These are phyloP conservation scores for Cymbopogon flexuosus DNA, from an alignment of 202 grass and related monocot genomes.

Conservation along the genomic window DNA sequence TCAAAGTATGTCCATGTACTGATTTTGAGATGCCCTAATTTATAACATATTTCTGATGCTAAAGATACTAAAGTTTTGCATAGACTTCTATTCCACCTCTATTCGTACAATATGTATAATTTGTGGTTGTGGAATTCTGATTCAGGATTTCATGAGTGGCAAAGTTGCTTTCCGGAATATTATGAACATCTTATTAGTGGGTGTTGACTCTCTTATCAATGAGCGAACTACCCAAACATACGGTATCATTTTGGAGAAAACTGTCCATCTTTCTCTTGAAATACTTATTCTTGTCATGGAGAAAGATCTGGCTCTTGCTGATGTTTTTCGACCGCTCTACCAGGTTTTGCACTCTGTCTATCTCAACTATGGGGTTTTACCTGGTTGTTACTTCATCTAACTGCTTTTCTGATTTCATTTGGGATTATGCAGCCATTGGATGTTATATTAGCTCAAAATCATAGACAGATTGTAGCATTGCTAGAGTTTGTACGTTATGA, in stretches of 20 bases:
- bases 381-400: constrained; percentile 14
- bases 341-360: constrained; percentile 55
- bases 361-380: neutral
- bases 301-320: constrained; percentile 77
- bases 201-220: constrained; percentile 66
- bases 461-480: constrained; percentile 66
- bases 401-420: neutral
- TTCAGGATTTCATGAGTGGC: constrained; percentile 92
- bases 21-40: neutral
- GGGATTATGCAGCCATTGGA: constrained; percentile 72
- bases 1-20: constrained; percentile 58
- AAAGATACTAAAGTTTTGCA: too few species aligned
- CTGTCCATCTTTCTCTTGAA: constrained; percentile 80
- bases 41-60: too few species aligned
- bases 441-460: constrained; percentile 69
- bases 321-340: constrained; percentile 78
- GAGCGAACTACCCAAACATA: constrained; percentile 79
- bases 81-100: constrained; percentile 8
- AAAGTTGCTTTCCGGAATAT: constrained; percentile 86
- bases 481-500: constrained; percentile 97
- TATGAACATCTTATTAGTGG: constrained; percentile 78
- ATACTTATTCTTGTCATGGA: constrained; percentile 91
- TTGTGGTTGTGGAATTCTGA: constrained; percentile 9
- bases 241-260: constrained; percentile 70
- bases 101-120: constrained; percentile 26